phyloP scores from a whole-genome alignment of 176 grass and related monocot genomes.

The Rhynchospora pubera region DNA sequence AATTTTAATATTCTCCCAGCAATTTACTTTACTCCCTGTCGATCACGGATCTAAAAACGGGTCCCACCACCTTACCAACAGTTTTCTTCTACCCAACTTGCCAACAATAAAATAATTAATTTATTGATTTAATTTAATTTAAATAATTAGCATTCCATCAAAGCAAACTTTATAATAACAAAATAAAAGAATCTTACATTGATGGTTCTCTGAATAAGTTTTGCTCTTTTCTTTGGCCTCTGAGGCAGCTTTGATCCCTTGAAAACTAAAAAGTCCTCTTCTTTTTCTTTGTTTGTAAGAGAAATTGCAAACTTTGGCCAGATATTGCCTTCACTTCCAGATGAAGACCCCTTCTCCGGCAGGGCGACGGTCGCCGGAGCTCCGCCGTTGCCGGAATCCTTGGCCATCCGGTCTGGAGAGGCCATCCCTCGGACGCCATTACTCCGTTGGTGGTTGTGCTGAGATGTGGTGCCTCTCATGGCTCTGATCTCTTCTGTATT shows the following conservation, averaged over 20 bases:
- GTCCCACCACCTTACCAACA: neutral
- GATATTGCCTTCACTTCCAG: slow-evolving; percentile 56
- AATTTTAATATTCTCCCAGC: neutral
- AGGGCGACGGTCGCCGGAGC: neutral
- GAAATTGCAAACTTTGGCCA: slow-evolving; percentile 72
- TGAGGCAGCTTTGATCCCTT: slow-evolving; percentile 96
- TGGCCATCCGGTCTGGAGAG: slow-evolving; percentile 37
- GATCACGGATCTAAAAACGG: neutral
- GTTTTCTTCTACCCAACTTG: slow-evolving; percentile 11
- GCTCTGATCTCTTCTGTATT: slow-evolving; percentile 46
- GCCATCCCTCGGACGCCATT: slow-evolving; percentile 20
- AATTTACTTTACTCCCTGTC: neutral
- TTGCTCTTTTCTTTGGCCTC: slow-evolving; percentile 91
- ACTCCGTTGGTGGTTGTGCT: slow-evolving; percentile 34
- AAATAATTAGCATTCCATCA: neutral
- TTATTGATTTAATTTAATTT: slow-evolving; percentile 14
- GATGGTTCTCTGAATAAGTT: slow-evolving; percentile 73
- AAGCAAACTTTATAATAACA: slow-evolving; percentile 4
- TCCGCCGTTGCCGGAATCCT: slow-evolving; percentile 27
- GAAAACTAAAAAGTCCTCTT: slow-evolving; percentile 86
- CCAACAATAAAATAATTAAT: slow-evolving; percentile 21
- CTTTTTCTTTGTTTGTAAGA: slow-evolving; percentile 89
- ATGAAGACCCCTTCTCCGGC: slow-evolving; percentile 53
- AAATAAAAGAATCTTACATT: slow-evolving; percentile 51
- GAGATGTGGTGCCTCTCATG: slow-evolving; percentile 35